Conservation (phyloP, 768 basidiomycete species). For the Mycena leptocephala region DNA sequence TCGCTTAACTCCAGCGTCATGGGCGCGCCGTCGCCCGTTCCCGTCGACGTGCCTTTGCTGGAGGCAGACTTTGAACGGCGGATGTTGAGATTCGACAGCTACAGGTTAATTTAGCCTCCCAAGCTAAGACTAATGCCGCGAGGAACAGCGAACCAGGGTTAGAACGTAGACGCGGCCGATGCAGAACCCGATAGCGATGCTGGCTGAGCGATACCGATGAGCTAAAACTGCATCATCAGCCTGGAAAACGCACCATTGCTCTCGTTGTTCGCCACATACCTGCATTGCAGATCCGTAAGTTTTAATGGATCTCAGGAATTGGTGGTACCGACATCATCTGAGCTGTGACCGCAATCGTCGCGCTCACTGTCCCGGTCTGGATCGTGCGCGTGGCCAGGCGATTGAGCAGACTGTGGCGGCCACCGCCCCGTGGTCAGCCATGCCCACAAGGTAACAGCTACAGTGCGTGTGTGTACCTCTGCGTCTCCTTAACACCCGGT, state of each 20-base stretch:
- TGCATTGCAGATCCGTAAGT: neutral
- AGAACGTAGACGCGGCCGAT: neutral
- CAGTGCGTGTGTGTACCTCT: neutral
- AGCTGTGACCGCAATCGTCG: neutral
- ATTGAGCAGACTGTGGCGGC: neutral
- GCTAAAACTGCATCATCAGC: neutral
- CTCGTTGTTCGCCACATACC: neutral
- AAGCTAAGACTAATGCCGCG: neutral
- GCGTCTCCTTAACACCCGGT: neutral
- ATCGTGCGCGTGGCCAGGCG: neutral
- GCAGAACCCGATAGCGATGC: neutral
- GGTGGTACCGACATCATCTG: neutral
- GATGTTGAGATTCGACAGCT: neutral
- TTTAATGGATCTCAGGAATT: neutral
- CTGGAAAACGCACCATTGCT: neutral
- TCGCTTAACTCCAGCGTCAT: neutral
- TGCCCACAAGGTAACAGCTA: neutral
- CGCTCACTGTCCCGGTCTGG: neutral
- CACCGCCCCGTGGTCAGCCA: neutral
- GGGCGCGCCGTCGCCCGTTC: too few species aligned
- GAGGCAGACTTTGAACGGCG: neutral
- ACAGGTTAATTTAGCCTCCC: neutral
- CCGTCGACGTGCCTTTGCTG: too few species aligned
- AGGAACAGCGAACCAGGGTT: neutral
- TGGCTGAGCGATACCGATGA: neutral